Evolutionary conservation across 768 basidiomycete genomes (phyloP).

Genomic region (Rhizopogon rudus): DNA sequence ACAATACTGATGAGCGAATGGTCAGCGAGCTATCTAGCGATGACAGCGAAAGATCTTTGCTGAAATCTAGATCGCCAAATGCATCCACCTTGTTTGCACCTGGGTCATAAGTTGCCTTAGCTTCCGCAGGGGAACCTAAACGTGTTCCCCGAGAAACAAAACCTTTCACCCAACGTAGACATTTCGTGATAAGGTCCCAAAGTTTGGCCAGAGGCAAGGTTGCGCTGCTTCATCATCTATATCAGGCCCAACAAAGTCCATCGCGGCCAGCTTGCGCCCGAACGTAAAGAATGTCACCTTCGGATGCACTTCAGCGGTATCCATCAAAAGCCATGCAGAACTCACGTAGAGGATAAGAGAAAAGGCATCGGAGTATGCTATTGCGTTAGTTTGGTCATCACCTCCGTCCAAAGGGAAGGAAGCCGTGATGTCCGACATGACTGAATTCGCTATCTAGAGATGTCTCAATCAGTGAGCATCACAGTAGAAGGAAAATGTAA

Average conservation of each 20-base stretch:
- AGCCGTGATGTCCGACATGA: conserved; percentile 54
- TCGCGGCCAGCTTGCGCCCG: background rate
- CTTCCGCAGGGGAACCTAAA: too few species aligned
- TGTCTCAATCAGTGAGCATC: too few species aligned
- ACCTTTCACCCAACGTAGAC: too few species aligned
- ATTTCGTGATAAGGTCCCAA: too few species aligned
- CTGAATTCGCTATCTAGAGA: conserved; percentile 7
- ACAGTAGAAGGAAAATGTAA: background rate
- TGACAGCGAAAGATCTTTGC: background rate
- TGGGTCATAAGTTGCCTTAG: too few species aligned
- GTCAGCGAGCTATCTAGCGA: background rate
- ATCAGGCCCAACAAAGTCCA: background rate
- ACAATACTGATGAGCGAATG: background rate
- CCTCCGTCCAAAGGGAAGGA: conserved; percentile 49
- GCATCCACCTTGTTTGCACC: too few species aligned
- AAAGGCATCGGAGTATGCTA: conserved; percentile 53
- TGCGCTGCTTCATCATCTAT: background rate
- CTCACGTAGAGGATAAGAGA: conserved; percentile 39
- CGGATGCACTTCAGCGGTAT: background rate
- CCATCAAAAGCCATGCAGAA: background rate
- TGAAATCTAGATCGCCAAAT: background rate
- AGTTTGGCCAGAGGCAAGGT: too few species aligned
- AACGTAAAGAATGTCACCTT: background rate
- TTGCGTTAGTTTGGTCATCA: conserved; percentile 48
- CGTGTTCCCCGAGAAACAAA: too few species aligned